These are phyloP conservation scores for Nidularia pulvinata DNA, from an alignment of 768 basidiomycete species.

Conservation along the genomic window DNA sequence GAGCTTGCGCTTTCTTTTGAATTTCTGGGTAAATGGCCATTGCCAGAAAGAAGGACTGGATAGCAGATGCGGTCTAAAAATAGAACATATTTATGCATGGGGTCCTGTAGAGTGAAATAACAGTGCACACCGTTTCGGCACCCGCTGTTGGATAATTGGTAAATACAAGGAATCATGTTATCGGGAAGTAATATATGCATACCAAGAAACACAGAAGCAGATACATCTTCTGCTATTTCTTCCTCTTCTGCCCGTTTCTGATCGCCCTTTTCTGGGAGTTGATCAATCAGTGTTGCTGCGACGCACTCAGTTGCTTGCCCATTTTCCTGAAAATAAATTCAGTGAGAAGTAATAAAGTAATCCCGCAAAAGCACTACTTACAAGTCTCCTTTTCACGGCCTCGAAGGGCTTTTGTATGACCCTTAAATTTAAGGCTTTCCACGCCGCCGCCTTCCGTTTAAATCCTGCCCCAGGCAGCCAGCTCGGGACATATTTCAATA, in stretches of 20 bases:
- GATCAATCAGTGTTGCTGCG: constrained; percentile 12
- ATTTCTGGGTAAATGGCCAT: constrained; percentile 34
- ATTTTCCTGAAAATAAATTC: constrained; percentile 2
- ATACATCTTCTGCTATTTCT: constrained; percentile 12
- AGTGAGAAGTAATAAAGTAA: neutral
- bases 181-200: too few relatives aligned
- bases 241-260: constrained; percentile 12
- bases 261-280: constrained; percentile 9
- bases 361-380: neutral
- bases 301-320: constrained; percentile 12
- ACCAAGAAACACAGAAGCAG: constrained; percentile 19
- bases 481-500: constrained; percentile 30
- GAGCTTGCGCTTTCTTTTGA: constrained; percentile 32
- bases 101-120: constrained; percentile 3
- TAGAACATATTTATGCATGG: neutral
- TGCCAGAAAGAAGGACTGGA: constrained; percentile 31
- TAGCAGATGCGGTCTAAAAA: constrained; percentile 21
- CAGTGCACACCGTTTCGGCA: neutral
- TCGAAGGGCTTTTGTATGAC: constrained; percentile 22
- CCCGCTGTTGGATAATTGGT: too few relatives aligned
- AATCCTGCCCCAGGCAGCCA: constrained; percentile 38
- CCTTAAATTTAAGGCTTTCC: constrained; percentile 16
- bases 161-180: too few relatives aligned
- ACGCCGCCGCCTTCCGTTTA: constrained; percentile 28
- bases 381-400: neutral